These are phyloP conservation scores for Nakaseomyces bracarensis DNA, from an alignment of 1,139 yeast species.

Conservation along the genomic window DNA sequence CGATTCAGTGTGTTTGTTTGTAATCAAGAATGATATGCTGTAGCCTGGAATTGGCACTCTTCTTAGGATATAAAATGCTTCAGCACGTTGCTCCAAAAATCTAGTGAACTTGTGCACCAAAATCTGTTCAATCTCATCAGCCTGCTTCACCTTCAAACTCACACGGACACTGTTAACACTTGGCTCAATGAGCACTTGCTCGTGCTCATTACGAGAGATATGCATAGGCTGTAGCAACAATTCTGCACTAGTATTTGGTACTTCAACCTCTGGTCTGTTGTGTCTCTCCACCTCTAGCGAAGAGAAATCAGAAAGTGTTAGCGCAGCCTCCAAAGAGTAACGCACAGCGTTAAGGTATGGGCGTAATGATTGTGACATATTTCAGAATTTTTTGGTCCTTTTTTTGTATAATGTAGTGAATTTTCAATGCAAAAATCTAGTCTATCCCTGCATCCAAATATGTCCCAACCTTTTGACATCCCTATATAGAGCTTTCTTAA, in stretches of 20 bases:
- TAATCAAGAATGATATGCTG: slow-evolving; percentile 85
- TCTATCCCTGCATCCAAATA: too few relatives aligned
- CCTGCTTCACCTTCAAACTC: slow-evolving; percentile 88
- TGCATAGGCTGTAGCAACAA: slow-evolving; percentile 82
- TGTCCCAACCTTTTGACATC: too few relatives aligned
- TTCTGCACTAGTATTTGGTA: slow-evolving; percentile 61
- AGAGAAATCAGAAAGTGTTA: slow-evolving; percentile 87
- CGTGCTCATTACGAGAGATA: slow-evolving; percentile 89
- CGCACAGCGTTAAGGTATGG: slow-evolving; percentile 94
- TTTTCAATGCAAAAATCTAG: too few relatives aligned
- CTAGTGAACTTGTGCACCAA: slow-evolving; percentile 90
- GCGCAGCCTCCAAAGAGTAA: slow-evolving; percentile 88
- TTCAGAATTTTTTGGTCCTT: neutral
- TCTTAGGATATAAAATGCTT: slow-evolving; percentile 83
- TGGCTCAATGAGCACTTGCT: slow-evolving; percentile 85
- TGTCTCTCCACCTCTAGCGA: slow-evolving; percentile 95
- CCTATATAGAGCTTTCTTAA: too few relatives aligned
- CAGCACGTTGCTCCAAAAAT: slow-evolving; percentile 92
- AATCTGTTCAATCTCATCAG: slow-evolving; percentile 93
- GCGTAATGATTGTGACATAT: slow-evolving; percentile 80
- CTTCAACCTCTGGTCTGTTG: slow-evolving; percentile 94
- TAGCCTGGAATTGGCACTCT: slow-evolving; percentile 82
- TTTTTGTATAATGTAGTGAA: neutral
- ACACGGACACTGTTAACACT: slow-evolving; percentile 86
- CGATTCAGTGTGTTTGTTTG: slow-evolving; percentile 90